phyloP scores from a whole-genome alignment of 2,329 filamentous ascomycete species.

The Ophiostoma fasciatum region DNA sequence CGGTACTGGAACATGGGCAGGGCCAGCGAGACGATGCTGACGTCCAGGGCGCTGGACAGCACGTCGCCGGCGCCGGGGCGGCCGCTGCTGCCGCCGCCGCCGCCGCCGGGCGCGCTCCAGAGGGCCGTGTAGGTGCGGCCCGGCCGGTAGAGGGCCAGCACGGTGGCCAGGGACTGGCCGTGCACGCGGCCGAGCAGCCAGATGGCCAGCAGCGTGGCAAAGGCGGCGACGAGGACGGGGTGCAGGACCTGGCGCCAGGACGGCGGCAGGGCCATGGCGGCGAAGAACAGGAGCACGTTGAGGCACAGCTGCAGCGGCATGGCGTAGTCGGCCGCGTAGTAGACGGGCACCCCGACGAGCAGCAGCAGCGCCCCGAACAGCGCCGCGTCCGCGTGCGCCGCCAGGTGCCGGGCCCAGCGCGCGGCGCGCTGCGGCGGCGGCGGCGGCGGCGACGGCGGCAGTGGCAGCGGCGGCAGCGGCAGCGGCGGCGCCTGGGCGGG shows the following conservation, averaged over 20 bases:
- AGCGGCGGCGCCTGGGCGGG: constrained; percentile 11
- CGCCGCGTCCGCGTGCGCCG: constrained; percentile 28
- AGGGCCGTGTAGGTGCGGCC: constrained; percentile 36
- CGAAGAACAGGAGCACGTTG: constrained; percentile 37
- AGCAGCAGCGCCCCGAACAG: constrained; percentile 31
- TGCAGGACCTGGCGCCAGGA: constrained; percentile 38
- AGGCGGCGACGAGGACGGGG: constrained; percentile 41
- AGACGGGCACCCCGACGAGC: constrained; percentile 37
- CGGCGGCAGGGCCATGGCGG: constrained; percentile 31
- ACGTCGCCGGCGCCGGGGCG: constrained; percentile 42
- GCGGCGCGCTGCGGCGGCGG: constrained; percentile 30
- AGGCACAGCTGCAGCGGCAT: constrained; percentile 32
- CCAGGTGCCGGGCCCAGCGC: constrained; percentile 33
- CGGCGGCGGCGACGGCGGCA: constrained; percentile 15
- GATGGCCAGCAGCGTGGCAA: constrained; percentile 34
- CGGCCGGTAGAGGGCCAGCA: constrained; percentile 34
- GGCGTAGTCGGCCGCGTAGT: constrained; percentile 36
- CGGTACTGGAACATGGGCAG: constrained; percentile 48
- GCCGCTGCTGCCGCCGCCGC: constrained; percentile 13
- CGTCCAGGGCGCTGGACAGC: constrained; percentile 38
- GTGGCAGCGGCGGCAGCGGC: constrained; percentile 5
- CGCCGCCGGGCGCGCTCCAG: no score
- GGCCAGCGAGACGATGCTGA: constrained; percentile 42
- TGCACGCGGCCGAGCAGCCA: constrained; percentile 35
- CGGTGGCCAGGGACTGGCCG: constrained; percentile 24